These are phyloP conservation scores for Beta macrorhiza DNA, from an alignment of 179 eudicot species.

Conservation along the genomic window DNA sequence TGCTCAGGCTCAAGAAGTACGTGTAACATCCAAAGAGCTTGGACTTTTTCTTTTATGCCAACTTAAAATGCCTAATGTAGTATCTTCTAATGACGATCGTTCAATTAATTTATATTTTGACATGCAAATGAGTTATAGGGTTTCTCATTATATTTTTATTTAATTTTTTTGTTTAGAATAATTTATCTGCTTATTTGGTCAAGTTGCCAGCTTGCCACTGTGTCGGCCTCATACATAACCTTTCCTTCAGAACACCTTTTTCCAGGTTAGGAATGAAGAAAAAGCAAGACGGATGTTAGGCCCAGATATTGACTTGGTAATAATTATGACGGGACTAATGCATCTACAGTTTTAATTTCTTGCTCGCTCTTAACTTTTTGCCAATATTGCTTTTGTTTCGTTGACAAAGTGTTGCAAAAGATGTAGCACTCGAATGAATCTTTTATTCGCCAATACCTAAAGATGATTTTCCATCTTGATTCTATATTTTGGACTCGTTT, in stretches of 20 bases:
- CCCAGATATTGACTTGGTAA: slow-evolving; percentile 83
- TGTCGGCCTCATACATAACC: background rate
- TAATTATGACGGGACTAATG: slow-evolving; percentile 21
- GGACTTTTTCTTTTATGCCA: too few relatives aligned
- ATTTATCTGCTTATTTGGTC: background rate
- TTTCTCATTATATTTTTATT: too few relatives aligned
- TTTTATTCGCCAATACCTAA: background rate
- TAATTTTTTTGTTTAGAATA: too few relatives aligned
- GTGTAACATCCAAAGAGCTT: too few relatives aligned
- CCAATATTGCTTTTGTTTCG: background rate
- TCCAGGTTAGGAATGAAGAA: slow-evolving; percentile 90
- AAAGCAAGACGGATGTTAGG: slow-evolving; percentile 88
- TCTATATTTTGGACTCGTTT: background rate
- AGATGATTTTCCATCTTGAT: background rate
- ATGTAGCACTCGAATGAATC: background rate
- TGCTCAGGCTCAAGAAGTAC: too few relatives aligned
- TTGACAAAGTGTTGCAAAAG: background rate
- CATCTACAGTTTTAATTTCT: background rate
- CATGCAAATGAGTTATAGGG: too few relatives aligned
- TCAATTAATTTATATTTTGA: too few relatives aligned
- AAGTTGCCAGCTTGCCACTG: background rate
- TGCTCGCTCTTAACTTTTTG: background rate
- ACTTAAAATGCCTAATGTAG: too few relatives aligned
- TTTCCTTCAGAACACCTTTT: slow-evolving; percentile 12
- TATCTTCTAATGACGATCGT: too few relatives aligned